phyloP scores from a whole-genome alignment of 768 basidiomycete genomes.

The Serendipita sp. region DNA sequence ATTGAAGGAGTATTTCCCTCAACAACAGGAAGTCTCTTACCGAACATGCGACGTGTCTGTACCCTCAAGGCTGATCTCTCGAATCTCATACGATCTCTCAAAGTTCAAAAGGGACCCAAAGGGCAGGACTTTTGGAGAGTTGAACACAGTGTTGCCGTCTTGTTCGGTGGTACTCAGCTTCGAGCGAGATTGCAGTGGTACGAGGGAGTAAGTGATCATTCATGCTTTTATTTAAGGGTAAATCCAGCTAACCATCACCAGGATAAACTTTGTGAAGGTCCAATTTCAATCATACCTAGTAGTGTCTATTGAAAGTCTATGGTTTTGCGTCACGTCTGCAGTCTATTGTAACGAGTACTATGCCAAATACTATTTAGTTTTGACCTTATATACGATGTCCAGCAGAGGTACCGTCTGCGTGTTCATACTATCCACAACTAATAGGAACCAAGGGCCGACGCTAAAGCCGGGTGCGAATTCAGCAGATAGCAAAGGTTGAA shows the following conservation, averaged over 20 bases:
- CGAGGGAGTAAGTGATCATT: constrained; percentile 3
- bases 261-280: background rate
- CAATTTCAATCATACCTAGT: background rate
- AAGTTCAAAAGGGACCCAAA: background rate
- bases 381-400: too few species aligned
- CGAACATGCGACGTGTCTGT: constrained; percentile 1
- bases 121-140: background rate
- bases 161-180: constrained; percentile 5
- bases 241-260: background rate
- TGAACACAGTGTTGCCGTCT: constrained; percentile 5
- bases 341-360: too few species aligned
- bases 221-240: background rate
- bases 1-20: background rate
- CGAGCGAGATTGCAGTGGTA: constrained; percentile 3
- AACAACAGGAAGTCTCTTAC: background rate
- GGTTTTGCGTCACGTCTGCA: too few species aligned
- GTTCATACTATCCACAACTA: too few species aligned
- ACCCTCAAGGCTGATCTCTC: constrained; percentile 8
- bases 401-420: too few species aligned
- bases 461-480: too few species aligned
- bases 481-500: too few species aligned
- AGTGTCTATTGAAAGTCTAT: background rate
- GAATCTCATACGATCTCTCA: background rate
- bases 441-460: too few species aligned
- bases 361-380: too few species aligned